Evolutionary conservation across 2,329 filamentous ascomycete species (phyloP).

Genomic region (Fusarium nanum): DNA sequence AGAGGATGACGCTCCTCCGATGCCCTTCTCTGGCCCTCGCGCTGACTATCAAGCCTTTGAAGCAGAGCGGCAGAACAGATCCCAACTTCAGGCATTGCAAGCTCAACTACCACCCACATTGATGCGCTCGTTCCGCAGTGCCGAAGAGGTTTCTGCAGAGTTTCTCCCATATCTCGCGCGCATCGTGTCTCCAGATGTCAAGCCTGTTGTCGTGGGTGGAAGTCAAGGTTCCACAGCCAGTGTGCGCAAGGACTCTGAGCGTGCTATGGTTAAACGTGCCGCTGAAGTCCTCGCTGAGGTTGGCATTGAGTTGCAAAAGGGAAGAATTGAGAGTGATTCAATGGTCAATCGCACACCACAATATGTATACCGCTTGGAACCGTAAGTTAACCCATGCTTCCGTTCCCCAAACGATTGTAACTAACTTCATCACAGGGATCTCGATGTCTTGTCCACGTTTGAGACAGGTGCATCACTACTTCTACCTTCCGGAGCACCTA

Average conservation of each 20-base stretch:
- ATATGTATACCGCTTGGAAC: slow-evolving; percentile 95
- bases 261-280: slow-evolving; percentile 80
- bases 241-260: slow-evolving; percentile 88
- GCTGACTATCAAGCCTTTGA: slow-evolving; percentile 87
- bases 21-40: slow-evolving; percentile 83
- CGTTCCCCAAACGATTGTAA: background rate
- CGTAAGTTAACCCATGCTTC: slow-evolving; percentile 66
- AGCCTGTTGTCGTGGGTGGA: slow-evolving; percentile 84
- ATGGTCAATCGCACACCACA: slow-evolving; percentile 68
- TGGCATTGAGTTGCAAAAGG: slow-evolving; percentile 83
- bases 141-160: slow-evolving; percentile 81
- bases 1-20: slow-evolving; percentile 61
- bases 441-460: slow-evolving; percentile 84
- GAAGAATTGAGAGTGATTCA: slow-evolving; percentile 78
- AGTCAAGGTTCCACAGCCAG: slow-evolving; percentile 78
- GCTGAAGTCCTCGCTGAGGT: slow-evolving; percentile 86
- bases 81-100: slow-evolving; percentile 79
- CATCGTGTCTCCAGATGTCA: slow-evolving; percentile 89
- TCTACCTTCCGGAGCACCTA: slow-evolving; percentile 72
- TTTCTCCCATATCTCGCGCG: slow-evolving; percentile 86
- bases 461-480: slow-evolving; percentile 72
- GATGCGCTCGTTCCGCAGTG: slow-evolving; percentile 80
- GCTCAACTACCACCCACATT: slow-evolving; percentile 77
- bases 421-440: slow-evolving; percentile 57
- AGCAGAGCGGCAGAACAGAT: slow-evolving; percentile 80